A percentile compares a stretch with the other conserved stretches of the same genome.
Conservation (phyloP, 768 basidiomycete species). For the Boletus sp. region DNA sequence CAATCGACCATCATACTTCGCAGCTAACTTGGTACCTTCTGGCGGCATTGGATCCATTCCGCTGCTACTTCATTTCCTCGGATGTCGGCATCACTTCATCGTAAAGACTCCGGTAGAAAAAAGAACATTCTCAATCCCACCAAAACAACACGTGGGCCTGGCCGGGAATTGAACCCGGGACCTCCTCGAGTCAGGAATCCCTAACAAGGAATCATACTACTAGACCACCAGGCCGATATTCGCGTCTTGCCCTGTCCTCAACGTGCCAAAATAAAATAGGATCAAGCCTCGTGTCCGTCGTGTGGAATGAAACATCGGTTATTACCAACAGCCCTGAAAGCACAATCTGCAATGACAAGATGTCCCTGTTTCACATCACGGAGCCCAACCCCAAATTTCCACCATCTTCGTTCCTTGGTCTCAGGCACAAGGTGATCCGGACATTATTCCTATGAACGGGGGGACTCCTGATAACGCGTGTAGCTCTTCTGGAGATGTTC, state of each 20-base stretch:
- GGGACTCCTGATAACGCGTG: neutral
- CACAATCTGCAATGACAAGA: neutral
- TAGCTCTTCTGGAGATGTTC: neutral
- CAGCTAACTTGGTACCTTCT: conserved; percentile 6
- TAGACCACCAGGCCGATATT: conserved; percentile 52
- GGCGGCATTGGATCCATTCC: conserved; percentile 8
- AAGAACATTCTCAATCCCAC: neutral
- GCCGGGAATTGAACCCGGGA: conserved; percentile 88
- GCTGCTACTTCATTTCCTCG: conserved; percentile 27
- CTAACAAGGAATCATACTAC: conserved; percentile 67
- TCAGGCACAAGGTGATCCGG: neutral
- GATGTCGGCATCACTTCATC: conserved; percentile 30
- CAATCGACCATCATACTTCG: conserved; percentile 19
- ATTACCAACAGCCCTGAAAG: neutral
- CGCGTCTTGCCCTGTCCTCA: neutral
- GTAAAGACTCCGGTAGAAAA: conserved; percentile 8
- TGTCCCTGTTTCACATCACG: neutral
- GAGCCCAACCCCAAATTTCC: neutral
- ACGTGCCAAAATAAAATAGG: neutral
- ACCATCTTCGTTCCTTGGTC: neutral
- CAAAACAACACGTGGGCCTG: conserved; percentile 44
- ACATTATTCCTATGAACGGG: neutral
- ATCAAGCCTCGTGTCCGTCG: conserved; percentile 35
- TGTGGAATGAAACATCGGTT: conserved; percentile 21
- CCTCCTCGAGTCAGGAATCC: conserved; percentile 55